phyloP scores from a whole-genome alignment of 2,329 filamentous ascomycete genomes.

The Clonostachys rosea region DNA sequence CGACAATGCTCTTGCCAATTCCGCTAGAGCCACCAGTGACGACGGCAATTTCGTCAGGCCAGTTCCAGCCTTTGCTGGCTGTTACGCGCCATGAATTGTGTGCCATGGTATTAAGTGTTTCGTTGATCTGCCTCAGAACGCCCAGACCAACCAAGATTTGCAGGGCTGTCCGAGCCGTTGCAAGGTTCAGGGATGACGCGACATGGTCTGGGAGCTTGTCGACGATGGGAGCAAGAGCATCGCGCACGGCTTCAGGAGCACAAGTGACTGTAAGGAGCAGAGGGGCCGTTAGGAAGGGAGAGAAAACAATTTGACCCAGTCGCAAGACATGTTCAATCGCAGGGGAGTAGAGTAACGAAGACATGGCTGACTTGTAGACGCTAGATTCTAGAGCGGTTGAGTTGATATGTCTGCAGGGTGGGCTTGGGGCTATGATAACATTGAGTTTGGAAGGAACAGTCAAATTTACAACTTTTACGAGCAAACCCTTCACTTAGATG shows the following conservation, averaged over 20 bases:
- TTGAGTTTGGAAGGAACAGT: no score
- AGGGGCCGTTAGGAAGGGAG: constrained; percentile 10
- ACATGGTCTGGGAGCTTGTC: constrained; percentile 1
- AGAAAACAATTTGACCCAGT: constrained; percentile 1
- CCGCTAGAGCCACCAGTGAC: constrained; percentile 38
- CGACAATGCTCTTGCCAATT: constrained; percentile 29
- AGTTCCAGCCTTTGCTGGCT: constrained; percentile 19
- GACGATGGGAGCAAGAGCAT: constrained; percentile 5
- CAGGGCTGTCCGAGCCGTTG: constrained; percentile 4
- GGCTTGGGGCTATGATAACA: no score
- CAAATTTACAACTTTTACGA: no score
- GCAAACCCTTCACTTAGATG: no score
- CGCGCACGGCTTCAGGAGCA: constrained; percentile 5
- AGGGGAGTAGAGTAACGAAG: constrained; percentile 13
- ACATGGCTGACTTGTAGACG: constrained; percentile 4
- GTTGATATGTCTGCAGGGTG: no score
- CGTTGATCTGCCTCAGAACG: constrained; percentile 13
- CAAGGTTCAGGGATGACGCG: neutral
- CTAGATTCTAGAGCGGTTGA: no score
- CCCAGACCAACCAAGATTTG: constrained; percentile 14
- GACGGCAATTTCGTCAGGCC: constrained; percentile 33
- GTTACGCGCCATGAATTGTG: constrained; percentile 19
- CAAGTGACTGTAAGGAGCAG: constrained; percentile 8
- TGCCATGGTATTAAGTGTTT: constrained; percentile 15
- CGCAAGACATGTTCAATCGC: neutral